Evolutionary conservation across 2,329 filamentous ascomycete species (phyloP).

Genomic region (Monosporascus sp.): DNA sequence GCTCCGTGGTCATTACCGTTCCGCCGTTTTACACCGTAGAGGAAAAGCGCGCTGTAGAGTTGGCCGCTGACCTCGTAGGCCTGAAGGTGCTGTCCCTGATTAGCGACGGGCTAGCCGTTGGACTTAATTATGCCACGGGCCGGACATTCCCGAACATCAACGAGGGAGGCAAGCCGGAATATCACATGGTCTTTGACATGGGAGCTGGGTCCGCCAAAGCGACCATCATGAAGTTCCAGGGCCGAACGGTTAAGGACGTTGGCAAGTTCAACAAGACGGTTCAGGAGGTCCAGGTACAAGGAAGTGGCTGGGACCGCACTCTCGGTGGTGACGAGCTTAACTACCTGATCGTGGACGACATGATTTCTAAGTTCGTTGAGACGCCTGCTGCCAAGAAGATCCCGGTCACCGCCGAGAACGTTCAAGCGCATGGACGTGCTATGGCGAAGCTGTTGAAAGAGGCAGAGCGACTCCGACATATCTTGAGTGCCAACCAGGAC

Average conservation of each 20-base stretch:
- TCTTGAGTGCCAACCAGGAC: slow-evolving; percentile 89
- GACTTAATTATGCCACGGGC: slow-evolving; percentile 89
- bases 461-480: slow-evolving; percentile 77
- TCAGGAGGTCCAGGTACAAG: slow-evolving; percentile 88
- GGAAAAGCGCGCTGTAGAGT: slow-evolving; percentile 80
- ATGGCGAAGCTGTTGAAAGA: slow-evolving; percentile 92
- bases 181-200: slow-evolving; percentile 96
- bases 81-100: slow-evolving; percentile 80
- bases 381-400: slow-evolving; percentile 63
- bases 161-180: slow-evolving; percentile 80
- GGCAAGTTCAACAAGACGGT: slow-evolving; percentile 95
- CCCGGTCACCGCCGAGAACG: slow-evolving; percentile 55
- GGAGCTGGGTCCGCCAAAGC: slow-evolving; percentile 92
- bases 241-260: slow-evolving; percentile 81
- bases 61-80: slow-evolving; percentile 83
- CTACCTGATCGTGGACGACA: slow-evolving; percentile 81
- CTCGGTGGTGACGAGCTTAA: slow-evolving; percentile 90
- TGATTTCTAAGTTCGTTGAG: slow-evolving; percentile 73
- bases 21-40: slow-evolving; percentile 86
- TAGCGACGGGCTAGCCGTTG: slow-evolving; percentile 87
- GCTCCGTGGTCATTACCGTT: slow-evolving; percentile 82
- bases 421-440: slow-evolving; percentile 74
- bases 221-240: slow-evolving; percentile 84
- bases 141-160: slow-evolving; percentile 82
- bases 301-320: slow-evolving; percentile 81